A percentile compares a stretch with the other conserved stretches of the same genome.
Conservation (phyloP, 179 eudicot genomes). For the Nepenthes alata region DNA sequence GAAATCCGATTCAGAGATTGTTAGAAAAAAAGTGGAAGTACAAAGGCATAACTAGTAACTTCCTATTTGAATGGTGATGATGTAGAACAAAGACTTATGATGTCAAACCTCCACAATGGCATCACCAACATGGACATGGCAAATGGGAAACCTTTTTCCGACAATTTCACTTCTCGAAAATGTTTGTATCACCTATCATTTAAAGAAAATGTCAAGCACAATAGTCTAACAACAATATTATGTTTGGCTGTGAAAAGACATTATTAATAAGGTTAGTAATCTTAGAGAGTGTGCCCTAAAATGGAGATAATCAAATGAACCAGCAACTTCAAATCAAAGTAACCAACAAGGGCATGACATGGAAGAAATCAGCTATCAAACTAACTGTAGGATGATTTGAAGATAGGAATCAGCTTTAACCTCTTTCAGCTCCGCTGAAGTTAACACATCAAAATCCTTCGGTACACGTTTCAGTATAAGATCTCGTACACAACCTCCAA, state of each 20-base stretch:
- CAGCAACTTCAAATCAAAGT: constrained; percentile 4
- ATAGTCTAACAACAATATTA: too few relatives aligned
- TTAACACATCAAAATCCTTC: constrained; percentile 79
- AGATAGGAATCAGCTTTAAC: constrained; percentile 19
- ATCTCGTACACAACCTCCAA: constrained; percentile 95
- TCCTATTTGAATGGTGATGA: not conserved
- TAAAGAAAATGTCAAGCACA: not conserved
- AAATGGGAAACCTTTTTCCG: constrained; percentile 75
- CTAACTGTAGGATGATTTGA: not conserved
- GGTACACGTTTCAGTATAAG: constrained; percentile 70
- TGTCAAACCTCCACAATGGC: constrained; percentile 57
- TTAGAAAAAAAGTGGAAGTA: not conserved
- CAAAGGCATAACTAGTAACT: not conserved
- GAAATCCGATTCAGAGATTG: not conserved
- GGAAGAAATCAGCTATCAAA: too few relatives aligned
- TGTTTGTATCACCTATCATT: constrained; percentile 45
- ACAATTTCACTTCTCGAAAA: constrained; percentile 50
- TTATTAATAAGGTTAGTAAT: not conserved
- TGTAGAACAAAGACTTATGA: not conserved
- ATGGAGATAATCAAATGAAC: not conserved
- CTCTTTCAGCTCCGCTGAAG: constrained; percentile 77
- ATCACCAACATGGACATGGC: constrained; percentile 59
- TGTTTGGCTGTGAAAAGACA: too few relatives aligned
- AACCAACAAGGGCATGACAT: not conserved
- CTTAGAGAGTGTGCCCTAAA: not conserved